Percentiles rank a stretch among this genome's conserved stretches.
phyloP scores from a whole-genome alignment of 495 filamentous ascomycete species.

The Neurospora discreta region DNA sequence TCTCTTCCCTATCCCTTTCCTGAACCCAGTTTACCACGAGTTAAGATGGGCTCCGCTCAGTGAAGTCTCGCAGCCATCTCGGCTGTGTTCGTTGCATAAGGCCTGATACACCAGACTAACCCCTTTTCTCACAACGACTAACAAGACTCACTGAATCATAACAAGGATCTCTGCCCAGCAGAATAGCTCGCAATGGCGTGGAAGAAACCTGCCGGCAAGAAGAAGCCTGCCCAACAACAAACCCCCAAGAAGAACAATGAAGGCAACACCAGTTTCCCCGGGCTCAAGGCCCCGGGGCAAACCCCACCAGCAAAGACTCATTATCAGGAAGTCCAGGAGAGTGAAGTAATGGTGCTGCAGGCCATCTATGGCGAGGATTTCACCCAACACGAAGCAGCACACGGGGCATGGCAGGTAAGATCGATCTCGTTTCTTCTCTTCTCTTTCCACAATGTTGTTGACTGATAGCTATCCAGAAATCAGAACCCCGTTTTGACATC shows the following conservation, averaged over 20 bases:
- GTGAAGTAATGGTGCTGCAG: conserved; percentile 76
- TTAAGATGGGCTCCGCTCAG: conserved; percentile 17
- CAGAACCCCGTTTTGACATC: conserved; percentile 72
- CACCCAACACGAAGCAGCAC: conserved; percentile 55
- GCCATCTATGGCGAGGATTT: conserved; percentile 94
- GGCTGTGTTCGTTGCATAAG: conserved; percentile 13
- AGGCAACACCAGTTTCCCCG: conserved; percentile 28
- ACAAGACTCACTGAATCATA: not conserved
- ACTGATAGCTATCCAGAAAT: conserved; percentile 42
- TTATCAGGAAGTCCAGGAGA: conserved; percentile 73
- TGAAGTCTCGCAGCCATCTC: conserved; percentile 18
- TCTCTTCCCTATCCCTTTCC: not conserved
- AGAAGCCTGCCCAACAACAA: conserved; percentile 24
- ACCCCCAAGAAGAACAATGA: conserved; percentile 21
- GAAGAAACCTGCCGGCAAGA: conserved; percentile 29
- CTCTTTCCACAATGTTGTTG: not conserved
- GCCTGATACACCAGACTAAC: not conserved
- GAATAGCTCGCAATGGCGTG: conserved; percentile 30
- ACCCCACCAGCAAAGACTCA: conserved; percentile 39
- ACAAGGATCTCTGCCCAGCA: not conserved
- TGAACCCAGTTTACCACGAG: not conserved
- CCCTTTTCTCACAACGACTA: not conserved
- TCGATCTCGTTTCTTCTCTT: not conserved
- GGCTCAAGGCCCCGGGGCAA: conserved; percentile 26
- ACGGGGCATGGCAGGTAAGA: conserved; percentile 76